Evolutionary conservation across 2,329 filamentous ascomycete species (phyloP), one percentile per base, ranked within the genome.

Genomic region (Cylindrodendrum hubeiense): DNA sequence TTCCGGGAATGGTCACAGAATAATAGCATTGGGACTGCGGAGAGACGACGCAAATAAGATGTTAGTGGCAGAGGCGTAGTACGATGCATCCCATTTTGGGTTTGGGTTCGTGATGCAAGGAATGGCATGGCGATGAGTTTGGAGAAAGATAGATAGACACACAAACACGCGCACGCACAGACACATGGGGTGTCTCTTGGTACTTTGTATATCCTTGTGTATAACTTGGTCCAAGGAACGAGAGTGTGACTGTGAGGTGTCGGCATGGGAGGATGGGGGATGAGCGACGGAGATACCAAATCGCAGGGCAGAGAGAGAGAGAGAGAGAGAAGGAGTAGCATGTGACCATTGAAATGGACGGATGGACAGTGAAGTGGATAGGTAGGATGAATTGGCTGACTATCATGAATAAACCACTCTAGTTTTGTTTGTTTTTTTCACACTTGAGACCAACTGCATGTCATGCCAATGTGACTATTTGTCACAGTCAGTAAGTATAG

Each of bases 121-220:
- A 64, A 64, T 62, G 54, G 50, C 50, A 67, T 55, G 58, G 47
- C 46, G 50, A 62, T 24, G 60, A 67, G 47, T 62, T 71, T 66
- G 68, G 68, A 66, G 67, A 71, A 57, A 57, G 63, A 61, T 51
- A 65, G 54, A 70, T 71, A 74, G 70, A 70, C 63, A 70, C 63
- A 66, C 54, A 69, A 60, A 65, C 57, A 60, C 49, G 55, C 61
- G 54, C 64, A 57, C 51, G 59, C 44, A 60, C 60, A 69, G 62
- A 62, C 26, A 66, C 51, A 59, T 46, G 55, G 52, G 34, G 43
- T n/a, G 44, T 59, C 33, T 26, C 41, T 33, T 58, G 56, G 50
- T 58, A 51, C 55, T 64, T 63, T 54, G 61, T 64, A 64, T 37
- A 64, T 64, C 49, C 41, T 59, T 49, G 49, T 44, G 60, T 41